Percentiles rank a stretch among this genome's conserved stretches.
These are phyloP conservation scores for Boletus tomentosulus DNA, from an alignment of 768 basidiomycete species.

Conservation along the genomic window DNA sequence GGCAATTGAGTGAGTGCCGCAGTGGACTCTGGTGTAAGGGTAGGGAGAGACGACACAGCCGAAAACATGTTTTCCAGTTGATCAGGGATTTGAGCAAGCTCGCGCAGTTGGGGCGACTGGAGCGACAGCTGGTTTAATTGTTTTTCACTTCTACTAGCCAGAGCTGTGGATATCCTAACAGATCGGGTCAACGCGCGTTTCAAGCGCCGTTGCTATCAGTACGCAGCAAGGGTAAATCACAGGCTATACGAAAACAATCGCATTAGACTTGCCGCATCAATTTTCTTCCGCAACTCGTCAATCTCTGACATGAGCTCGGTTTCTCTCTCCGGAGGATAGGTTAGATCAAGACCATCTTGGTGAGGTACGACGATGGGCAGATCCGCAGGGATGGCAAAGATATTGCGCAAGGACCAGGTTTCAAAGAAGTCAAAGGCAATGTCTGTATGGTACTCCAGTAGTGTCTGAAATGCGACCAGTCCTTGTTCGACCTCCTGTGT, in stretches of 20 bases:
- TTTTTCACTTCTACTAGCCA: slow-evolving; percentile 44
- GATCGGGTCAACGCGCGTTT: slow-evolving; percentile 54
- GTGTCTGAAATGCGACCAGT: slow-evolving; percentile 80
- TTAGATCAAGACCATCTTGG: slow-evolving; percentile 68
- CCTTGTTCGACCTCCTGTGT: slow-evolving; percentile 76
- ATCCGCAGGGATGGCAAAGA: slow-evolving; percentile 71
- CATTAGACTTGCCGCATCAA: slow-evolving; percentile 59
- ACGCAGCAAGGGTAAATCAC: slow-evolving; percentile 7
- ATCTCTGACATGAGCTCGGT: slow-evolving; percentile 63
- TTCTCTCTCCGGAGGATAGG: slow-evolving; percentile 51
- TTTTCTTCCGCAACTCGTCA: slow-evolving; percentile 57
- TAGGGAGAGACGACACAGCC: slow-evolving; percentile 46
- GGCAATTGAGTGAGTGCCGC: slow-evolving; percentile 31
- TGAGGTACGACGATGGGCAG: slow-evolving; percentile 72
- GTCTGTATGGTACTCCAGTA: slow-evolving; percentile 85
- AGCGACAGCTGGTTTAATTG: slow-evolving; percentile 42
- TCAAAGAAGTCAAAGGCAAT: slow-evolving; percentile 91
- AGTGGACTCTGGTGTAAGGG: slow-evolving; percentile 38
- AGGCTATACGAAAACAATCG: background rate
- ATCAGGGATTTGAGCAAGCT: slow-evolving; percentile 38
- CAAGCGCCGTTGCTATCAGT: slow-evolving; percentile 59
- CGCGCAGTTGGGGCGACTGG: slow-evolving; percentile 34
- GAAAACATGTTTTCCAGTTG: slow-evolving; percentile 44
- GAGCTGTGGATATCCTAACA: slow-evolving; percentile 42
- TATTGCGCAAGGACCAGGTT: slow-evolving; percentile 84